Conservation (phyloP, 2,329 filamentous ascomycete species). For the Arthrinium phaeospermum region DNA sequence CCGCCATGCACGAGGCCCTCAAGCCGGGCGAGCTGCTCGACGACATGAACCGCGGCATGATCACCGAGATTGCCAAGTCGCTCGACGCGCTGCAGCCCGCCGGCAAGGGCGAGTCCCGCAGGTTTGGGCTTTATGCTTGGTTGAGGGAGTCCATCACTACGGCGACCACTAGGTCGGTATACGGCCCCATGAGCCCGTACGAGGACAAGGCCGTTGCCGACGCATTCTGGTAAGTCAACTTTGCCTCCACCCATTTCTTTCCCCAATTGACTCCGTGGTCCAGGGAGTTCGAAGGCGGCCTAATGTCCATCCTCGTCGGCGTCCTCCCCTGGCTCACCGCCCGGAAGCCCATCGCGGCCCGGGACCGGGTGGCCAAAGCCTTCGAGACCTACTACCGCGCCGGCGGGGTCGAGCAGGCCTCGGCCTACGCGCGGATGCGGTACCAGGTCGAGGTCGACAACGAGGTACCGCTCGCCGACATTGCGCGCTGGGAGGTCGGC, state of each 20-base stretch:
- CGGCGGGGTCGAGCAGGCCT: neutral
- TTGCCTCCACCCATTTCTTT: no score
- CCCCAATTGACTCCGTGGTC: neutral
- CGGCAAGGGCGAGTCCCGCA: conserved; percentile 14
- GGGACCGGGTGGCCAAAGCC: neutral
- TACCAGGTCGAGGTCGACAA: conserved; percentile 19
- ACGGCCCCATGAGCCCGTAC: conserved; percentile 26
- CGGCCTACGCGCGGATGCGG: conserved; percentile 15
- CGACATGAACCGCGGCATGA: conserved; percentile 29
- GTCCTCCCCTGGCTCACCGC: neutral
- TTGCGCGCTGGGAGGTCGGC: no score
- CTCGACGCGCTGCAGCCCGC: conserved; percentile 23
- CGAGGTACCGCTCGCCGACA: conserved; percentile 18
- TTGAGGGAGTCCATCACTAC: conserved; percentile 25
- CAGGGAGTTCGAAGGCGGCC: neutral
- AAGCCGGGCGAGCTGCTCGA: conserved; percentile 21
- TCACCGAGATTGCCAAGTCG: conserved; percentile 21
- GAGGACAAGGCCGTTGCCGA: conserved; percentile 26
- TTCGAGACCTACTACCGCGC: neutral
- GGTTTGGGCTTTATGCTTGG: conserved; percentile 25
- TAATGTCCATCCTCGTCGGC: neutral
- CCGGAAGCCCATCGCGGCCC: neutral
- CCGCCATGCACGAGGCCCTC: no score
- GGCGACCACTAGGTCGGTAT: conserved; percentile 26
- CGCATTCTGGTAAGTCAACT: conserved; percentile 23